phyloP scores from a whole-genome alignment of 2,329 filamentous ascomycete genomes.

The Zasmidium angulare region DNA sequence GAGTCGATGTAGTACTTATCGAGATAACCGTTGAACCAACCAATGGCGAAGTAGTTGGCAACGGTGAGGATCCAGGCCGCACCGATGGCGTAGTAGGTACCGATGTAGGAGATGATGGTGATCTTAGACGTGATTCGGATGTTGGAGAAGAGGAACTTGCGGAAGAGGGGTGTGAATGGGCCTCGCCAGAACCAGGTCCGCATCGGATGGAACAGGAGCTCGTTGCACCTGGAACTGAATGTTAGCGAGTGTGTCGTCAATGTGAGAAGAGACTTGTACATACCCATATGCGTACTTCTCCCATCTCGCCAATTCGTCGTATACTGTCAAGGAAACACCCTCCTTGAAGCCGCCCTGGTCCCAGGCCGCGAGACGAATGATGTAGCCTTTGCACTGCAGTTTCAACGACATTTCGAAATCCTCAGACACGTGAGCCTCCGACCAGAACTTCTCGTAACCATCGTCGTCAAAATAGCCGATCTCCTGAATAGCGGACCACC shows the following conservation, averaged over 20 bases:
- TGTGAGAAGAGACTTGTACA: not conserved
- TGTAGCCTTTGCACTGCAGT: conserved; percentile 67
- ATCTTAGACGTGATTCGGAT: conserved; percentile 67
- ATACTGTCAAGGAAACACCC: conserved; percentile 70
- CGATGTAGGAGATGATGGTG: conserved; percentile 70
- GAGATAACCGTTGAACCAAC: conserved; percentile 67
- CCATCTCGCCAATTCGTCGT: conserved; percentile 71
- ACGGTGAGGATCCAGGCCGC: conserved; percentile 66
- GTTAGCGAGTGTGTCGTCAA: not conserved
- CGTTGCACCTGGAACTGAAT: conserved; percentile 54
- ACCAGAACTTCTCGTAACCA: conserved; percentile 69
- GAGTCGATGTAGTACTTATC: conserved; percentile 68
- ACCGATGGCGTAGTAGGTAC: conserved; percentile 71
- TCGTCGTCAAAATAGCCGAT: conserved; percentile 58
- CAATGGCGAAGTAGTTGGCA: conserved; percentile 69
- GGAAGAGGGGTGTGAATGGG: conserved; percentile 66
- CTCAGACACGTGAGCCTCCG: conserved; percentile 72
- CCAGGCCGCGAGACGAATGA: conserved; percentile 68
- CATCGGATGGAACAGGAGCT: conserved; percentile 68
- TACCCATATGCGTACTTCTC: conserved; percentile 67
- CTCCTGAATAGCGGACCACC: conserved; percentile 65
- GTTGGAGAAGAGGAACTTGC: conserved; percentile 58
- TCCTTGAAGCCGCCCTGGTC: conserved; percentile 70
- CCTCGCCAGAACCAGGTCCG: conserved; percentile 61
- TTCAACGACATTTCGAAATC: conserved; percentile 76